A percentile compares a stretch with the other conserved stretches of the same genome.
Evolutionary conservation across 495 filamentous ascomycete genomes (phyloP).

Genomic region (Podospora anserina): DNA sequence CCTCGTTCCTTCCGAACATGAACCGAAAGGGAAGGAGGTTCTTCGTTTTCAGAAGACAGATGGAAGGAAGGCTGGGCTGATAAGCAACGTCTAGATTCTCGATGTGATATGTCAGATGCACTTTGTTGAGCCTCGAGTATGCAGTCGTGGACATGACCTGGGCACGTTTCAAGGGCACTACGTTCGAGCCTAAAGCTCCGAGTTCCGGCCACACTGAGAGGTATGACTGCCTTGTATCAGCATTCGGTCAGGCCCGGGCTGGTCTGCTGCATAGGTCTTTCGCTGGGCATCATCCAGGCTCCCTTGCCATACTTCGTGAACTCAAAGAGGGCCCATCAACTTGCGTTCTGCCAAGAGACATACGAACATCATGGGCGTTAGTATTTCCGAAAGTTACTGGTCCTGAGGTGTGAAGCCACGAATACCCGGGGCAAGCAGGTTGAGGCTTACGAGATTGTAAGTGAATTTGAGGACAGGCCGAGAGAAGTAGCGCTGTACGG

Average conservation of each 20-base stretch:
- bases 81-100: background rate
- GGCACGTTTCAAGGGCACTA: background rate
- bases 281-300: background rate
- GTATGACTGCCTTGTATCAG: background rate
- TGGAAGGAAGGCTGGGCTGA: background rate
- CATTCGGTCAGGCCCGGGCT: background rate
- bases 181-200: background rate
- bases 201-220: background rate
- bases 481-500: background rate
- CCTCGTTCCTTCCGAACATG: background rate
- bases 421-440: background rate
- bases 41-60: background rate
- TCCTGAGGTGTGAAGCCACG: background rate
- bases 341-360: background rate
- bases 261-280: background rate
- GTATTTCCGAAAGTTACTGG: background rate
- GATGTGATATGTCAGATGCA: slow-evolving; percentile 2
- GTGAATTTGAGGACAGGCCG: background rate
- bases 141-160: background rate
- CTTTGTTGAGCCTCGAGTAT: background rate
- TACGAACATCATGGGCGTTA: too few relatives aligned
- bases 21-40: background rate
- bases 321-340: background rate
- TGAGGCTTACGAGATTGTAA: background rate
- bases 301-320: background rate